A percentile compares a stretch with the other conserved stretches of the same genome.
phyloP scores from a whole-genome alignment of 345 rosid species.

The Punica granatum region DNA sequence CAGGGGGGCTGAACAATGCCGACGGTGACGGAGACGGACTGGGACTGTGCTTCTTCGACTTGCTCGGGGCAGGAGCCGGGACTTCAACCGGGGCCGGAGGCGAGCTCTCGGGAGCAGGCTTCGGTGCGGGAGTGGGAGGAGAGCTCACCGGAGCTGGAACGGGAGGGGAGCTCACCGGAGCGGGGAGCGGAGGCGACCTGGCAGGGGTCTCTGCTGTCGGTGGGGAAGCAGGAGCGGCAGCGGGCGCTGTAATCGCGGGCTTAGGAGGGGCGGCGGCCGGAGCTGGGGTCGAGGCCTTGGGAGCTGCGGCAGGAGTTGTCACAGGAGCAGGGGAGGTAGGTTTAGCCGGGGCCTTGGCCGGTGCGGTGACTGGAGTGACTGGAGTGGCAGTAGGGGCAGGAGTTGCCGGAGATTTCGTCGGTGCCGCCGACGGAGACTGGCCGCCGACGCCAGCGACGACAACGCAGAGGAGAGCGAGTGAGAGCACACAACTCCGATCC shows the following conservation, averaged over 20 bases:
- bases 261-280: conserved; percentile 17
- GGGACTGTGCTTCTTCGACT: conserved; percentile 19
- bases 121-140: conserved; percentile 25
- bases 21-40: conserved; percentile 19
- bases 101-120: conserved; percentile 19
- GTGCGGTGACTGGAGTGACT: neutral
- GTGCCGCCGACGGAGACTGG: conserved; percentile 54
- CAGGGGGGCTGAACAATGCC: conserved; percentile 9
- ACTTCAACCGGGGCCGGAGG: conserved; percentile 25
- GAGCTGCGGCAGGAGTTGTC: conserved; percentile 3
- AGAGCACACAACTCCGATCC: conserved; percentile 30
- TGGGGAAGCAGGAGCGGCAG: conserved; percentile 17
- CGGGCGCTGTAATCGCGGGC: conserved; percentile 18
- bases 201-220: conserved; percentile 18
- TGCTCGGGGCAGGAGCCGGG: conserved; percentile 34
- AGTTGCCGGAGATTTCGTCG: conserved; percentile 27
- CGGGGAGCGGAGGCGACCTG: conserved; percentile 16
- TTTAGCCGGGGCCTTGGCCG: conserved; percentile 8
- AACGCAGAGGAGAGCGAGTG: conserved; percentile 39
- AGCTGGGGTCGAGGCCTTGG: conserved; percentile 21
- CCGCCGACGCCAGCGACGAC: conserved; percentile 54
- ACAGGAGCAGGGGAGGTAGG: conserved; percentile 10
- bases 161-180: conserved; percentile 32
- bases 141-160: conserved; percentile 17
- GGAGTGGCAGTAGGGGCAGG: conserved; percentile 6